Evolutionary conservation across 148 eudicot species (phyloP), one percentile per base, ranked within the genome.

Genomic region (Rhododendron kiyosumense): DNA sequence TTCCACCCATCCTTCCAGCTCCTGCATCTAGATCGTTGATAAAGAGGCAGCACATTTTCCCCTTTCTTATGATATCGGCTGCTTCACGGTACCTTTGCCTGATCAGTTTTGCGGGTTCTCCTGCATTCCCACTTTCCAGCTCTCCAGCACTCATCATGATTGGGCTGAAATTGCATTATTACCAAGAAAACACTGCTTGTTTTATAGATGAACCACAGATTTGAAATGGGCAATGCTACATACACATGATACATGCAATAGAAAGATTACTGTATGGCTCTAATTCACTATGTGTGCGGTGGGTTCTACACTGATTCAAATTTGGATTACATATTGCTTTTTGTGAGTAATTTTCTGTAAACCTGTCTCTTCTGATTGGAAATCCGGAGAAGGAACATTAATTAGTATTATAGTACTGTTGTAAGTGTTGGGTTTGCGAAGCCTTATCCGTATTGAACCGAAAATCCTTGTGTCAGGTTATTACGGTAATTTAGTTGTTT

Each of bases 121-220:
- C 87, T 10, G 90, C 87, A 13, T 88, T 85, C 48, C 90, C 90
- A 83, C 90, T 88, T 83, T 88, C 90, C 88, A 88, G 59, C 84
- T 88, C 90, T 88, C 90, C 90, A 26, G 90, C 87, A 79, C 90
- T 88, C 90, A 88, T 89, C 90, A 89, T 89, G 85, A 89, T 89
- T 48, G 88, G 90, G 86, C 90, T 89, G 90, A 74, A 69, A 79
- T 54, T 26, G 18, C 80, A 84, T 30, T 28, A 46, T 15, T 8
- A 69, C 63, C n/a, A 69, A 61, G 83, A 52, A 80, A 80, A 80
- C 65, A 80, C 20, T 45, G 14, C 34, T 78, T 45, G 81, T 8
- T 78, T 41, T 46, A 45, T 22, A 46, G 34, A 11, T 11, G 20
- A 46, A 78, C 11, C 73, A 26, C 4, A 26, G 28, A 26, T 67